Conservation (phyloP, 345 rosid species). For the Erysimum cheiranthoides region DNA sequence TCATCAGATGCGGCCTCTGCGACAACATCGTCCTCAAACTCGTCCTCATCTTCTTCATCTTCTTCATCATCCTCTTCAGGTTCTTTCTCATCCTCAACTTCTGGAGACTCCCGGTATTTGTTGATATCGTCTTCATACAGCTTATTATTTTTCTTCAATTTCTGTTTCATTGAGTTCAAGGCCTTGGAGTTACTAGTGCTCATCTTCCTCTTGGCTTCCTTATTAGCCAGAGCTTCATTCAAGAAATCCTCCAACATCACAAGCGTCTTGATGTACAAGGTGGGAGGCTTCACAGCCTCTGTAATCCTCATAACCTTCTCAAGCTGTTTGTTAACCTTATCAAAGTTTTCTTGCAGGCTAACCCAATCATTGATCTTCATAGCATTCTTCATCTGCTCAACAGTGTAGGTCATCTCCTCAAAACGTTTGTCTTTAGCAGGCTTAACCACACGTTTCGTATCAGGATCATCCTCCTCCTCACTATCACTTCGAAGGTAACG, state of each 20-base stretch:
- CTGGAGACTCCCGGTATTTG: conserved; percentile 75
- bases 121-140: conserved; percentile 77
- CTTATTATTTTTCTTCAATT: conserved; percentile 87
- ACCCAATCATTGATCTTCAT: conserved; percentile 99
- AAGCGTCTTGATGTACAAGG: conserved; percentile 74
- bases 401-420: conserved; percentile 78
- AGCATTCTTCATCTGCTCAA: conserved; percentile 90
- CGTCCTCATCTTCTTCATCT: conserved; percentile 58
- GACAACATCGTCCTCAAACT: conserved; percentile 48
- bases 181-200: conserved; percentile 96
- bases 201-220: conserved; percentile 98
- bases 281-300: conserved; percentile 75
- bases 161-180: conserved; percentile 94
- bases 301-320: conserved; percentile 90
- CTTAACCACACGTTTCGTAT: conserved; percentile 69
- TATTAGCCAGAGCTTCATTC: conserved; percentile 79
- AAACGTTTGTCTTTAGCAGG: conserved; percentile 90
- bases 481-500: conserved; percentile 65
- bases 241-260: conserved; percentile 93
- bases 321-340: conserved; percentile 91
- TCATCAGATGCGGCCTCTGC: conserved; percentile 53
- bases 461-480: conserved; percentile 58
- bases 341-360: conserved; percentile 81
- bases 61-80: conserved; percentile 61
- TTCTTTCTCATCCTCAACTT: conserved; percentile 66